These are phyloP conservation scores for Chytridium lagenaria DNA, from an alignment of 371 early-diverging fungal species.

Conservation along the genomic window DNA sequence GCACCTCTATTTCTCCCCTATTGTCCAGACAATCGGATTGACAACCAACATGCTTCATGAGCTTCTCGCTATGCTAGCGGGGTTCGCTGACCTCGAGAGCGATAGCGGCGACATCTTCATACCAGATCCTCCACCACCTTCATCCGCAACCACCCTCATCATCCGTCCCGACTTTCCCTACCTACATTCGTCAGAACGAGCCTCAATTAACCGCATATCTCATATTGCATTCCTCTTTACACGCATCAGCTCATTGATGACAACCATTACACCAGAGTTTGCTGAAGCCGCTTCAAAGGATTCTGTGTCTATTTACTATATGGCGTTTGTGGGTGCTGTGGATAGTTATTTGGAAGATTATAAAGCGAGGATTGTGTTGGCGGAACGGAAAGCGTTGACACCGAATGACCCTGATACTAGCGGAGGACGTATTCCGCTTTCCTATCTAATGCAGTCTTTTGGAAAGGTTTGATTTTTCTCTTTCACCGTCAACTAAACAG, in stretches of 20 bases:
- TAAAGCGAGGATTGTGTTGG: constrained; percentile 58
- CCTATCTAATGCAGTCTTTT: constrained; percentile 54
- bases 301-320: constrained; percentile 47
- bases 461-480: constrained; percentile 29
- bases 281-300: constrained; percentile 34
- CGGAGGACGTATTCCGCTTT: constrained; percentile 55
- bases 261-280: neutral
- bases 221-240: constrained; percentile 67
- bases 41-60: constrained; percentile 70
- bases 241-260: constrained; percentile 20
- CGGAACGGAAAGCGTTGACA: constrained; percentile 60
- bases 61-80: constrained; percentile 72
- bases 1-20: no score
- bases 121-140: constrained; percentile 58
- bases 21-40: no score
- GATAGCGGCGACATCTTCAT: constrained; percentile 66
- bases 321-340: constrained; percentile 61
- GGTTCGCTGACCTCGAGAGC: constrained; percentile 50
- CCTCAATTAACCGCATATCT: constrained; percentile 66
- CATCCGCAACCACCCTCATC: constrained; percentile 58
- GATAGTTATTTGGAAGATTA: constrained; percentile 63
- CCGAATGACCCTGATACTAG: constrained; percentile 49
- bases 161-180: constrained; percentile 66
- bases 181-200: constrained; percentile 74
- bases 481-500: neutral